Conservation (phyloP, 257 asterid genomes). For the Solanum bulbocastanum region DNA sequence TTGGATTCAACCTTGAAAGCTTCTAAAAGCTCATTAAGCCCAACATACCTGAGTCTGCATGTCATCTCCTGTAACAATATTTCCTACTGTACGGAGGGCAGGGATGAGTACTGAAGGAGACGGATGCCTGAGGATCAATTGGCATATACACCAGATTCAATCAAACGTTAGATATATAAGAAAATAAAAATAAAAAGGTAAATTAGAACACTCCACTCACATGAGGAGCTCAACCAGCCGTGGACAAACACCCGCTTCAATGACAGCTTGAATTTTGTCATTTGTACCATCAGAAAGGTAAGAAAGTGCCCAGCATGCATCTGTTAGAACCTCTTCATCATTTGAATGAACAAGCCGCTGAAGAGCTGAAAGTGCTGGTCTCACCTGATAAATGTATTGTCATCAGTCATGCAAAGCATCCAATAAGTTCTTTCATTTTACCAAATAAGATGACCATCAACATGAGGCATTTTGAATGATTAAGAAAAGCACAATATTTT, state of each 20-base stretch:
- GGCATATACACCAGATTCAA: not conserved
- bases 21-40: not conserved
- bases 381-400: constrained; percentile 34
- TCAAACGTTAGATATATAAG: not conserved
- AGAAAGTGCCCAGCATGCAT: constrained; percentile 98
- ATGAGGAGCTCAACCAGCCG: constrained; percentile 80
- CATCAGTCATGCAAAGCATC: not conserved
- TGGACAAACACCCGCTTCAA: constrained; percentile 77
- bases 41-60: constrained; percentile 66
- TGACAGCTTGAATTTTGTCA: constrained; percentile 91
- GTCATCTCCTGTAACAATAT: constrained; percentile 94
- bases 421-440: not conserved
- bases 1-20: not conserved
- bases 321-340: constrained; percentile 92
- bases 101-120: constrained; percentile 92
- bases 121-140: constrained; percentile 54
- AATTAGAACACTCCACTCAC: constrained; percentile 35
- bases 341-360: constrained; percentile 63
- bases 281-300: constrained; percentile 93
- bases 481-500: not conserved
- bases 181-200: not conserved
- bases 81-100: constrained; percentile 91
- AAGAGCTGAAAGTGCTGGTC: constrained; percentile 83
- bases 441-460: not conserved
- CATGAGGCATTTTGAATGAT: not conserved